A percentile compares a stretch with the other conserved stretches of the same genome.
These are phyloP conservation scores for Cercospora sp. DNA, from an alignment of 2,329 filamentous ascomycete species.

Conservation along the genomic window DNA sequence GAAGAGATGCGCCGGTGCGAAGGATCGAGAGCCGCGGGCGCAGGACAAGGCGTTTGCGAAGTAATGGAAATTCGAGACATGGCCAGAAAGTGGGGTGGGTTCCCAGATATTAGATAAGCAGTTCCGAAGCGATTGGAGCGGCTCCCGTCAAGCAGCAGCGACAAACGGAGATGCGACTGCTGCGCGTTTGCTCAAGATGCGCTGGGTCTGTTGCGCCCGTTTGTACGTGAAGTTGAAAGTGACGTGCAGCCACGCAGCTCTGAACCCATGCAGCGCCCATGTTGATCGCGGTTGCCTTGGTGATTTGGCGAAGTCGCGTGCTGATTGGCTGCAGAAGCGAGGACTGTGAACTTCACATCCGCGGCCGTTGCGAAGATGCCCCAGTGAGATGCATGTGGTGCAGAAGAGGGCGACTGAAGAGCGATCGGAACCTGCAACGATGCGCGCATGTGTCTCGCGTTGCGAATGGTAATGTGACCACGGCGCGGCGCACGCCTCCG, in stretches of 20 bases:
- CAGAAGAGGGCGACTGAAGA: not conserved
- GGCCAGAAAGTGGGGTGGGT: not conserved
- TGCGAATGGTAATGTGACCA: not conserved
- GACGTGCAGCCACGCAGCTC: not conserved
- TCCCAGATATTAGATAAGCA: not conserved
- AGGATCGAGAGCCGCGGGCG: slow-evolving; percentile 25
- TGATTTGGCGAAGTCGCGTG: not conserved
- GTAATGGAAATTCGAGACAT: slow-evolving; percentile 22
- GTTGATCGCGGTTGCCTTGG: not conserved
- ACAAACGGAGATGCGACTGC: not conserved
- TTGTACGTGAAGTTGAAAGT: slow-evolving; percentile 1
- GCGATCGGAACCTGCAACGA: not conserved
- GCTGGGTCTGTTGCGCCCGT: slow-evolving; percentile 4
- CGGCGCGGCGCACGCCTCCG: not conserved
- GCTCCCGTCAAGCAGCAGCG: not conserved
- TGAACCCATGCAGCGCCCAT: not conserved
- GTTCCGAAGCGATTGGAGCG: not conserved
- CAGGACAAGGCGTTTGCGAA: slow-evolving; percentile 34
- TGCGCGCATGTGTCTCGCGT: not conserved
- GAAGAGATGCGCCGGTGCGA: slow-evolving; percentile 20
- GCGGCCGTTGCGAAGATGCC: not conserved
- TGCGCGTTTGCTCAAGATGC: not conserved
- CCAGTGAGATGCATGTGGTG: not conserved
- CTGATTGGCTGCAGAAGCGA: not conserved
- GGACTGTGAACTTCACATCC: not conserved